Conservation (phyloP, 228 moss, liverwort and hornwort genomes). For the Sphagnum magellanicum region DNA sequence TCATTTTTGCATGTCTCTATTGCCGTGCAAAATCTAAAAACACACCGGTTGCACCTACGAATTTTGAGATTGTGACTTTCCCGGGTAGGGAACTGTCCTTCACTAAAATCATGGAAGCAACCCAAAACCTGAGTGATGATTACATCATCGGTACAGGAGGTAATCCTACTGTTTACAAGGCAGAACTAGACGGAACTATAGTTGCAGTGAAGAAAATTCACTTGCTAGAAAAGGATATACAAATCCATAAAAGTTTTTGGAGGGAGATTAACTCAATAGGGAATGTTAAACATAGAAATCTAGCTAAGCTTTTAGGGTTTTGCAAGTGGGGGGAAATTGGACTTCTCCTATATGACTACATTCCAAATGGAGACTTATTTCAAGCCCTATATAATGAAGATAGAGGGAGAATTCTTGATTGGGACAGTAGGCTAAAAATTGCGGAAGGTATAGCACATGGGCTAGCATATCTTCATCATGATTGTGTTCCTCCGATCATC, state of each 20-base stretch:
- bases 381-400: conserved; percentile 14
- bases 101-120: conserved; percentile 11
- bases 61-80: not conserved
- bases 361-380: conserved; percentile 20
- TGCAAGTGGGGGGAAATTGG: conserved; percentile 7
- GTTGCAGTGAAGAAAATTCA: conserved; percentile 19
- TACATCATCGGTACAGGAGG: conserved; percentile 13
- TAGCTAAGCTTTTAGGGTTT: conserved; percentile 26
- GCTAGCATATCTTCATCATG: conserved; percentile 72
- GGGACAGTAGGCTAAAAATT: conserved; percentile 40
- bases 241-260: conserved; percentile 5
- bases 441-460: conserved; percentile 65
- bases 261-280: conserved; percentile 21
- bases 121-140: conserved; percentile 4
- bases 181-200: conserved; percentile 2
- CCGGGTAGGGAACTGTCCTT: conserved; percentile 1
- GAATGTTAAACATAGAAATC: conserved; percentile 24
- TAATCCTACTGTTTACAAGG: conserved; percentile 33
- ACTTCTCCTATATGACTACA: conserved; percentile 23
- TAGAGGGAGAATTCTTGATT: conserved; percentile 3
- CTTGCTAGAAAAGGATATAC: conserved; percentile 1
- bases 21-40: not conserved
- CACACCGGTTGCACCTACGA: not conserved
- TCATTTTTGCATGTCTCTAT: not conserved
- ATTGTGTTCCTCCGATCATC: conserved; percentile 49